Base-by-base conservation (phyloP, 2,329 filamentous ascomycete species). In the Rutstroemia sp. region DNA sequence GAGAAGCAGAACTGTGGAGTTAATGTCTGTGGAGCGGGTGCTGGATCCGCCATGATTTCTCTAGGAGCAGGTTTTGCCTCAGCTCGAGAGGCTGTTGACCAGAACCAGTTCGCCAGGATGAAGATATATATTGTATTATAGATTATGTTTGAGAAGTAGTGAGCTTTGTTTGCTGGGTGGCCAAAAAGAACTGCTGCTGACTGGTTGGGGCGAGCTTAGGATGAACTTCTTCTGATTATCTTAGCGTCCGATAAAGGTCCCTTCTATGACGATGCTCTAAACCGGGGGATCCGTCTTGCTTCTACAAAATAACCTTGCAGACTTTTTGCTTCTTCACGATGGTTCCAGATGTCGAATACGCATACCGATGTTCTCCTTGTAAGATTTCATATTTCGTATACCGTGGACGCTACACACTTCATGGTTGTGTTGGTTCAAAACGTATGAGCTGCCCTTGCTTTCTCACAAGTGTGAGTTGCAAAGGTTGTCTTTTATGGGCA, bases 1-100 rank as follows among this genome's bases (percentile, higher is more conserved):
- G 85, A 86, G 70, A 91, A 92, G 72, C 88, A 94, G 67, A 91
- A 89, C 69, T 88, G 86, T 46, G 86, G 87, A 58, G 81, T 87
- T 60, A 91, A 73, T 30, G 67, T 70, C 52, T 84, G 84, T 54
- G 70, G 68, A 58, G 58, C 59, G 16, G 64, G 54, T 44, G 64
- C 58, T 14, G 64, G 56, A 46, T 56, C 48, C 63, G 69, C 68
- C 39, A 65, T 68, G 38, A 63, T 62, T 56, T 50, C 52, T n/a
- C 42, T 58, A 27, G 51, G 16, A 44, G 53, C 34, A 51, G 48
- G 58, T 44, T 57, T 42, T 58, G 61, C 63, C 64, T 65, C 64
- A 57, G 51, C 53, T 52, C 38, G 38, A n/a, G 63, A 66, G 61
- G 64, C 51, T 60, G 62, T 63, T 47, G 61, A 63, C 67, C 67